Percentiles rank a stretch among this genome's conserved stretches.
Evolutionary conservation across 352 stramenopile genomes (phyloP).

Genomic region (Globisporangium rhizosaccharum): DNA sequence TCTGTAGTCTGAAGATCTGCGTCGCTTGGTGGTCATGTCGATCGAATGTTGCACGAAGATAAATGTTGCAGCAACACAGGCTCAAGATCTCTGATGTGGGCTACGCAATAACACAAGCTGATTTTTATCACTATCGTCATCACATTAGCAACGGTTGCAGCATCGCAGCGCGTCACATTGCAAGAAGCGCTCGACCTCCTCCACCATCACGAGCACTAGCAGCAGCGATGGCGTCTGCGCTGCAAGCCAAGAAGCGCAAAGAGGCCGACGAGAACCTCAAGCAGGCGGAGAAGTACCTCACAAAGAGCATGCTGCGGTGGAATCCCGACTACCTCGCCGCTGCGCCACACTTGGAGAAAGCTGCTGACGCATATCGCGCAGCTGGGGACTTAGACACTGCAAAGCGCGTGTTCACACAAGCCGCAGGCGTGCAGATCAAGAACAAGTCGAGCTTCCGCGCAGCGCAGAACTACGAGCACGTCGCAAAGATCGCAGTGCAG

Average conservation of each 20-base stretch:
- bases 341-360: conserved; percentile 65
- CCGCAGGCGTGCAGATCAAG: conserved; percentile 58
- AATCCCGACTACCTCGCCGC: conserved; percentile 65
- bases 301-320: conserved; percentile 64
- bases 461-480: conserved; percentile 67
- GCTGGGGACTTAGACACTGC: conserved; percentile 56
- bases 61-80: too few species aligned
- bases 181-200: too few species aligned
- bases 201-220: too few species aligned
- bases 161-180: too few species aligned
- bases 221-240: conserved; percentile 9
- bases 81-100: too few species aligned
- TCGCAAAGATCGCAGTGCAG: conserved; percentile 65
- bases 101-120: too few species aligned
- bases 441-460: conserved; percentile 73
- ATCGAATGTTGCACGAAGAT: too few species aligned
- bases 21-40: too few species aligned
- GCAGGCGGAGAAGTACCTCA: conserved; percentile 52
- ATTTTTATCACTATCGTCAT: too few species aligned
- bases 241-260: conserved; percentile 46
- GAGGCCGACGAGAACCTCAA: conserved; percentile 45
- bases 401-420: conserved; percentile 51
- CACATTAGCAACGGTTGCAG: too few species aligned
- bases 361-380: conserved; percentile 62
- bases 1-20: too few species aligned